A percentile compares a stretch with the other conserved stretches of the same genome.
Conservation (phyloP, 2,329 filamentous ascomycete species). For the Diaporthe ampelina region DNA sequence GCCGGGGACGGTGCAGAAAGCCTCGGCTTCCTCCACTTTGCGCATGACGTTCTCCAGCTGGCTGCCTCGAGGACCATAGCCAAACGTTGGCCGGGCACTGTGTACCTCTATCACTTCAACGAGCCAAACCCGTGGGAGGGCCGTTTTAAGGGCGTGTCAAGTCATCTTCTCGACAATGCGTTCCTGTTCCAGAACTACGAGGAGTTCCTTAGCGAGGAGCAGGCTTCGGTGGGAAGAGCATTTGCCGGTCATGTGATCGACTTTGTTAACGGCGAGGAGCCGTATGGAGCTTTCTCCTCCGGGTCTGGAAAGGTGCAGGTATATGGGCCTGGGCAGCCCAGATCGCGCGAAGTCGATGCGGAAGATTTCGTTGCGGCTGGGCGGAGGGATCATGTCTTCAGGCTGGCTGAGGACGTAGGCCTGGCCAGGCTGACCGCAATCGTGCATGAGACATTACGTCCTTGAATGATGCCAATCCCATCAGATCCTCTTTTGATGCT, state of each 20-base stretch:
- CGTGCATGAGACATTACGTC: background rate
- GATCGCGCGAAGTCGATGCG: background rate
- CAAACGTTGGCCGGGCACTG: background rate
- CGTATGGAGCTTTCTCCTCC: background rate
- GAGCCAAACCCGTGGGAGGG: slow-evolving; percentile 63
- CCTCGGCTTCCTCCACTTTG: background rate
- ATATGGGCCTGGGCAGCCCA: background rate
- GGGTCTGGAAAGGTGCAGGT: background rate
- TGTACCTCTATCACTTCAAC: slow-evolving; percentile 55
- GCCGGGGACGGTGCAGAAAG: accelerated
- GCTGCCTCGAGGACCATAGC: background rate
- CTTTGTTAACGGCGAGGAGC: slow-evolving; percentile 53
- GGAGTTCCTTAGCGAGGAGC: slow-evolving; percentile 51
- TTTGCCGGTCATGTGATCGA: slow-evolving; percentile 55
- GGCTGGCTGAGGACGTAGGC: background rate
- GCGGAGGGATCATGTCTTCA: background rate
- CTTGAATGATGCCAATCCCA: background rate
- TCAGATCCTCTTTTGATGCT: background rate
- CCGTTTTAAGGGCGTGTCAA: slow-evolving; percentile 53
- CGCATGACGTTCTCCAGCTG: background rate
- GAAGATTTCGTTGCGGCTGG: background rate
- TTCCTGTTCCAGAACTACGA: slow-evolving; percentile 62
- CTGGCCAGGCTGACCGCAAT: background rate
- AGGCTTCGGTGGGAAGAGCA: slow-evolving; percentile 48
- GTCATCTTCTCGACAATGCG: slow-evolving; percentile 60